A percentile compares a stretch with the other conserved stretches of the same genome.
phyloP scores from a whole-genome alignment of 2,329 filamentous ascomycete species.

The Phyllosticta ampelicida region DNA sequence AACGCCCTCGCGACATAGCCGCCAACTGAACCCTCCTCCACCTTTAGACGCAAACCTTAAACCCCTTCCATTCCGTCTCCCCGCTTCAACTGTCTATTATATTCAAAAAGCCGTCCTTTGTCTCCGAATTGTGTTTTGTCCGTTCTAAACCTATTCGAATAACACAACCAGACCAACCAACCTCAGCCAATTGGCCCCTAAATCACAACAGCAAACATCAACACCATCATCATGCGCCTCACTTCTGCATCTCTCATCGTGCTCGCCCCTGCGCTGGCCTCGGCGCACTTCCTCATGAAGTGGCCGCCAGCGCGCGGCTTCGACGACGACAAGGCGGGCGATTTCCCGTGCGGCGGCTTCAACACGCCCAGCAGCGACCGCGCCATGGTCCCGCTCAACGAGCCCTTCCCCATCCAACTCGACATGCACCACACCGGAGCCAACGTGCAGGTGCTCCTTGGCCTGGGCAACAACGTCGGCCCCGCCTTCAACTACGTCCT shows the following conservation, averaged over 20 bases:
- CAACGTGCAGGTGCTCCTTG: conserved; percentile 43
- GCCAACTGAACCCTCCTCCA: not conserved
- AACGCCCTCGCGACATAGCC: not conserved
- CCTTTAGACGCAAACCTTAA: not conserved
- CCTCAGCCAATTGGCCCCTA: not conserved
- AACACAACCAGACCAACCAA: conserved; percentile 13
- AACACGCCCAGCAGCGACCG: conserved; percentile 33
- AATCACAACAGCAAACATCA: conserved; percentile 14
- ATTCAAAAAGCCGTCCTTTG: not conserved
- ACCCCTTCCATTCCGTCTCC: not conserved
- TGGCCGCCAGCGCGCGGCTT: conserved; percentile 43
- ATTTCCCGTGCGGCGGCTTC: conserved; percentile 42
- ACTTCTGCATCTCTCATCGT: conserved; percentile 21
- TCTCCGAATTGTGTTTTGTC: not conserved
- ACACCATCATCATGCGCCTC: conserved; percentile 13
- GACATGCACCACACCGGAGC: conserved; percentile 42
- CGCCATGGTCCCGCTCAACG: conserved; percentile 38
- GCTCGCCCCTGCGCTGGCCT: conserved; percentile 37
- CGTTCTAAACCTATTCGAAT: not conserved
- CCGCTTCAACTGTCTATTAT: not conserved
- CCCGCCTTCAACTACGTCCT: conserved; percentile 61
- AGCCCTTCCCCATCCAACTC: conserved; percentile 41
- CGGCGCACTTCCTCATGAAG: conserved; percentile 46
- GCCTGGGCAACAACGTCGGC: conserved; percentile 40
- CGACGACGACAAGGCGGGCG: conserved; percentile 35